phyloP scores from a whole-genome alignment of 2,329 filamentous ascomycete species.

The Ceratocystiopsis sp. region DNA sequence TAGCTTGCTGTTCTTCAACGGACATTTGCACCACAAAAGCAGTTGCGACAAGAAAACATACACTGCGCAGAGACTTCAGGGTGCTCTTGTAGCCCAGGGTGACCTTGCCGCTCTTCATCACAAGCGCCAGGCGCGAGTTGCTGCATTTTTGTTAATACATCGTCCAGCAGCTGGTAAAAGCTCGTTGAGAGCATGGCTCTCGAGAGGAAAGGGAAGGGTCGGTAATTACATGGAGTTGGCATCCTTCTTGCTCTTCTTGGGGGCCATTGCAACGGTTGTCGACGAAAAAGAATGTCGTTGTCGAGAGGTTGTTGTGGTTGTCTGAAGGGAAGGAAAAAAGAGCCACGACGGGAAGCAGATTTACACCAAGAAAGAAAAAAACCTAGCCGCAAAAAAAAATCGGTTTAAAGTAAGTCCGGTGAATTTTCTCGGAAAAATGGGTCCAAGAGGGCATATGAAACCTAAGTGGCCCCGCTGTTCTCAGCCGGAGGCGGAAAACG shows the following conservation, averaged over 20 bases:
- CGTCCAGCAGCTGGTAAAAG: constrained; percentile 36
- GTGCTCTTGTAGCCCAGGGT: constrained; percentile 78
- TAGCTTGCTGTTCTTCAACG: neutral
- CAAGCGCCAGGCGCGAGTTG: constrained; percentile 43
- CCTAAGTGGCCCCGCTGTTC: constrained; percentile 21
- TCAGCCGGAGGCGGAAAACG: neutral
- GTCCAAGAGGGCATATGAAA: constrained; percentile 12
- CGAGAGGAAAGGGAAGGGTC: too few relatives aligned
- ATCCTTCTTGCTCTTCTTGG: constrained; percentile 47
- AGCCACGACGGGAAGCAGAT: neutral
- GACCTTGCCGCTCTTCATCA: constrained; percentile 58
- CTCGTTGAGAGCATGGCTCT: too few relatives aligned
- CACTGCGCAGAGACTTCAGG: constrained; percentile 12
- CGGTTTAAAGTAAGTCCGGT: neutral
- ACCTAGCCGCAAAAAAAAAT: neutral
- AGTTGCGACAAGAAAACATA: neutral
- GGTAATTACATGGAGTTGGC: constrained; percentile 10
- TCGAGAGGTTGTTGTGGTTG: constrained; percentile 5
- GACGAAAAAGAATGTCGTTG: constrained; percentile 17
- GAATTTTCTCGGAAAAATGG: neutral
- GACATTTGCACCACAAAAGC: neutral
- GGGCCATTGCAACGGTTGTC: constrained; percentile 38
- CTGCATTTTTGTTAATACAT: constrained; percentile 45
- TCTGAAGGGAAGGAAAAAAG: neutral
- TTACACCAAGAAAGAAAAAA: neutral